Evolutionary conservation across 352 stramenopile genomes (phyloP).

Genomic region (Pythium volutum): DNA sequence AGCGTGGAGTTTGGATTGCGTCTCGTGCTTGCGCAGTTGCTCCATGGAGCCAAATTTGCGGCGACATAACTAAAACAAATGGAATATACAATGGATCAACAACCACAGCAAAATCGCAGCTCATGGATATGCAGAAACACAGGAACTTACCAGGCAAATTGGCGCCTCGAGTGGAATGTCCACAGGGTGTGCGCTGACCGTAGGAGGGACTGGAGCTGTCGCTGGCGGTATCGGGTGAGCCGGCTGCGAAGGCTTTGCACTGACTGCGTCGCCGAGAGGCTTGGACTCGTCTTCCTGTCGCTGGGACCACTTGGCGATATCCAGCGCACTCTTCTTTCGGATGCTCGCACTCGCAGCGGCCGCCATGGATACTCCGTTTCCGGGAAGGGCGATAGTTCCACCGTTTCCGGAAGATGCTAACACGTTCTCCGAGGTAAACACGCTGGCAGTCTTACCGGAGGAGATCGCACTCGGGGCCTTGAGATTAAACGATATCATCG

Average conservation of each 20-base stretch:
- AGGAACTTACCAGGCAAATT: conserved; percentile 70
- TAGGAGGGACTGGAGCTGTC: background rate
- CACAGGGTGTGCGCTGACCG: conserved; percentile 32
- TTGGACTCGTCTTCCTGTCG: conserved; percentile 29
- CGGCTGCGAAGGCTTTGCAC: background rate
- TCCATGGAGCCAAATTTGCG: conserved; percentile 78
- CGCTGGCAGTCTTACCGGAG: conserved; percentile 9
- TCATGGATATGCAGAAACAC: background rate
- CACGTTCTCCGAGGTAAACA: background rate
- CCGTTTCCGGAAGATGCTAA: background rate
- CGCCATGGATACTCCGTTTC: conserved; percentile 16
- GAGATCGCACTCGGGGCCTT: conserved; percentile 21
- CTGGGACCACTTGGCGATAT: conserved; percentile 86
- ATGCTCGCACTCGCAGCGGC: conserved; percentile 28
- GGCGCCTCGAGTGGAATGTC: conserved; percentile 51
- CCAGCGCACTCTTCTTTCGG: conserved; percentile 70
- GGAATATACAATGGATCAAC: background rate
- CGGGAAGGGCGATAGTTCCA: background rate
- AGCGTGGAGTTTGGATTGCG: conserved; percentile 67
- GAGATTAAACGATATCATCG: conserved; percentile 60
- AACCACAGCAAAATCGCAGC: background rate
- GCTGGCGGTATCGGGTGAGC: background rate
- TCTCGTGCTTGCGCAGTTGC: conserved; percentile 75
- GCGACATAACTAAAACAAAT: conserved; percentile 53
- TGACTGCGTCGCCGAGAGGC: background rate